These are phyloP conservation scores for Hibiscus mutabilis DNA, from an alignment of 345 rosid species.

Conservation along the genomic window DNA sequence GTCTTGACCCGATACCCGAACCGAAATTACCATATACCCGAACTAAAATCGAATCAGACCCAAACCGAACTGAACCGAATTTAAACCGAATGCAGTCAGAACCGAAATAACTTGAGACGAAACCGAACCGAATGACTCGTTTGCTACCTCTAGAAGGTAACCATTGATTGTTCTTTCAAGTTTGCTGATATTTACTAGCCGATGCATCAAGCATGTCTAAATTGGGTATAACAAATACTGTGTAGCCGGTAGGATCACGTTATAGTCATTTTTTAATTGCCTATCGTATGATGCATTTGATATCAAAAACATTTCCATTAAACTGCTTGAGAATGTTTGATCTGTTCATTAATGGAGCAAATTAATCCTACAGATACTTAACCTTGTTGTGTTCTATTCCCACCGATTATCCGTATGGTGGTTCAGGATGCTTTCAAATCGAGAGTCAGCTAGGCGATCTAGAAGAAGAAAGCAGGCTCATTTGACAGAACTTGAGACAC, in stretches of 20 bases:
- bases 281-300: neutral
- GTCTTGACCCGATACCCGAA: no score
- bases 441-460: conserved; percentile 96
- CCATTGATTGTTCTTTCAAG: neutral
- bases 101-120: no score
- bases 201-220: neutral
- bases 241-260: no score
- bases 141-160: no score
- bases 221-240: no score
- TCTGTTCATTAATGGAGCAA: no score
- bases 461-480: conserved; percentile 93
- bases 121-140: no score
- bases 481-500: conserved; percentile 83
- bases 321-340: neutral
- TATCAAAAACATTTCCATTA: neutral
- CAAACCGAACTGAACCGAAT: no score
- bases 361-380: no score
- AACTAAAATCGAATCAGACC: no score
- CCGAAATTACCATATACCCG: no score
- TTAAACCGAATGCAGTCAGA: no score
- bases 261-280: neutral
- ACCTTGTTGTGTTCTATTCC: neutral
- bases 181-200: neutral
- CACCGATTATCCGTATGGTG: conserved; percentile 14
- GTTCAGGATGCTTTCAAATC: conserved; percentile 89